Evolutionary conservation across 1,139 yeast genomes (phyloP).

Genomic region (Diutina sp.): DNA sequence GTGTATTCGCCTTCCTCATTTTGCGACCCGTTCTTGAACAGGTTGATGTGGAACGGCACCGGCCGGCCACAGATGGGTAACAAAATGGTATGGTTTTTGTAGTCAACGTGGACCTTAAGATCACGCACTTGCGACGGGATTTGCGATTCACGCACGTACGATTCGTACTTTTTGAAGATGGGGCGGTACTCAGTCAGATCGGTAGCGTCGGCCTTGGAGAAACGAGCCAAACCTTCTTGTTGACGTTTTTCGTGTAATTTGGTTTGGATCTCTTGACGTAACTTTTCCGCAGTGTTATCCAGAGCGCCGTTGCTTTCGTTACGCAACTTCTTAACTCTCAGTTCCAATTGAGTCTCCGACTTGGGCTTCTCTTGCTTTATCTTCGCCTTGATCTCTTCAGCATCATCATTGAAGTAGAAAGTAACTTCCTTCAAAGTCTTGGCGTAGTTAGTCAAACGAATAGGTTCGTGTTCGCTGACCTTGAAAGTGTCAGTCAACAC

Average conservation of each 20-base stretch:
- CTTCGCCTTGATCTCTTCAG: constrained; percentile 15
- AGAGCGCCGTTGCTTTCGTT: constrained; percentile 64
- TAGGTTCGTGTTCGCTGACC: constrained; percentile 49
- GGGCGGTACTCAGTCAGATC: constrained; percentile 56
- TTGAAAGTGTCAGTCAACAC: constrained; percentile 76
- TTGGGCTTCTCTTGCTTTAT: constrained; percentile 17
- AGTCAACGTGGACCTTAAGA: constrained; percentile 76
- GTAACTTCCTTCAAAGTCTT: constrained; percentile 67
- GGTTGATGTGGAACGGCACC: constrained; percentile 91
- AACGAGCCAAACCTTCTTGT: constrained; percentile 72
- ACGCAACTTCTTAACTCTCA: constrained; percentile 40
- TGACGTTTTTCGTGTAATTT: constrained; percentile 77
- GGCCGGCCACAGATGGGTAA: constrained; percentile 93
- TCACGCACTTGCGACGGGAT: constrained; percentile 77
- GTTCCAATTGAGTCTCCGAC: constrained; percentile 10
- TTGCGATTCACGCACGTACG: constrained; percentile 86
- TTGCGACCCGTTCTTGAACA: constrained; percentile 89
- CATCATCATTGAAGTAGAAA: constrained; percentile 71
- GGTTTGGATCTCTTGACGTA: constrained; percentile 72
- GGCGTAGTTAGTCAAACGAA: constrained; percentile 61
- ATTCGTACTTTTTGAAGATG: constrained; percentile 83
- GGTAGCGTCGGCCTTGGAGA: constrained; percentile 62
- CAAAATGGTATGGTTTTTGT: constrained; percentile 77
- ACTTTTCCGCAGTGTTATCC: constrained; percentile 52
- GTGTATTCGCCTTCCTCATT: constrained; percentile 95